Conservation (phyloP, 2,329 filamentous ascomycete genomes). For the Clonostachys byssicola region DNA sequence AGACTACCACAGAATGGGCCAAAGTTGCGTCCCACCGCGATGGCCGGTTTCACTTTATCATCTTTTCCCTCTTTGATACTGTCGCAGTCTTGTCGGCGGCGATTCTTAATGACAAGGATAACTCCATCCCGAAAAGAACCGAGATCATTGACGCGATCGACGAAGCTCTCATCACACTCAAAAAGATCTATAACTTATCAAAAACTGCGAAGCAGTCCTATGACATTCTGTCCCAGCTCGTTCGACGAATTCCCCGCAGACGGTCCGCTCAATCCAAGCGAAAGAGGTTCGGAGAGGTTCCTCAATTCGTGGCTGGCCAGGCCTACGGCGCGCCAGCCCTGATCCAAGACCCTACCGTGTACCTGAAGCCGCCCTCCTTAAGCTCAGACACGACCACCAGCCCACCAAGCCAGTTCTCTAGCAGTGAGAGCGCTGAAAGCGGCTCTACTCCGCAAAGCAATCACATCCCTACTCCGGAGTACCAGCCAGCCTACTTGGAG, state of each 20-base stretch:
- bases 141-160: conserved; percentile 31
- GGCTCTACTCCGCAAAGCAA: conserved; percentile 1
- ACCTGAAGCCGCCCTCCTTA: not conserved
- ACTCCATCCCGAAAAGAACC: conserved; percentile 28
- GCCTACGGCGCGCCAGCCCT: no score
- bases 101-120: conserved; percentile 38
- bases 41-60: conserved; percentile 44
- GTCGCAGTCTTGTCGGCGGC: conserved; percentile 43
- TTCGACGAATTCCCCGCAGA: conserved; percentile 14
- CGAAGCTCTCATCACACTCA: conserved; percentile 22
- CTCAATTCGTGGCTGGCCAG: no score
- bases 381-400: not conserved
- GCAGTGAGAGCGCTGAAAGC: not conserved
- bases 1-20: conserved; percentile 31
- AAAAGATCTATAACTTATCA: conserved; percentile 20
- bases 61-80: conserved; percentile 47
- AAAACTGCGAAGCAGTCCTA: conserved; percentile 26
- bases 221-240: conserved; percentile 22
- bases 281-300: no score
- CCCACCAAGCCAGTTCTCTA: not conserved
- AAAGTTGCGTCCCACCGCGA: conserved; percentile 37
- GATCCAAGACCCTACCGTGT: not conserved
- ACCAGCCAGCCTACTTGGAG: not conserved
- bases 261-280: not conserved
- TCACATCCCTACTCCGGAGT: not conserved